Conservation (phyloP, 257 asterid species). For the Przewalskia tangutica region DNA sequence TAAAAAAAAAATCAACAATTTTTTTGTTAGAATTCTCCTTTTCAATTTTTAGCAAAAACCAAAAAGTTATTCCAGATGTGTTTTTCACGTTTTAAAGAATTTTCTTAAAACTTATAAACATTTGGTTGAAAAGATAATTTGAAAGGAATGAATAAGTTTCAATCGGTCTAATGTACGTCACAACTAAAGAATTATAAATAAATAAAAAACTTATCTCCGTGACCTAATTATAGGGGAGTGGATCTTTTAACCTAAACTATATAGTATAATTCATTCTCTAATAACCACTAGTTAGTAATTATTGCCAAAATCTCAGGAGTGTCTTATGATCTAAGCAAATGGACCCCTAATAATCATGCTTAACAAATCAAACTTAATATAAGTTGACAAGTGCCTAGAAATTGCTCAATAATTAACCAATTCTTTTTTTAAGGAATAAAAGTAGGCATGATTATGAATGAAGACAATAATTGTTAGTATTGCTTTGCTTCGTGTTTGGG, state of each 20-base stretch:
- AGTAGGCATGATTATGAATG: neutral
- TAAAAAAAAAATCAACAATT: no score
- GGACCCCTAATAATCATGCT: conserved; percentile 8
- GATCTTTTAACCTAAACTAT: neutral
- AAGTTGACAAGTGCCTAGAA: neutral
- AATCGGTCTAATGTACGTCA: neutral
- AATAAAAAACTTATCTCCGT: neutral
- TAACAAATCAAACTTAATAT: neutral
- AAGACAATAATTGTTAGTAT: neutral
- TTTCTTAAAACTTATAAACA: no score
- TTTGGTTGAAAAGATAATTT: neutral
- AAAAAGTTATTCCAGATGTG: neutral
- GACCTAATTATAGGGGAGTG: neutral
- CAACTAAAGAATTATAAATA: neutral
- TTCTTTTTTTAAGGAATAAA: neutral
- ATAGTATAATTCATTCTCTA: neutral
- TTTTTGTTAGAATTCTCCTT: neutral
- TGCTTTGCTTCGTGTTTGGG: conserved; percentile 5
- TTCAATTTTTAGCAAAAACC: neutral
- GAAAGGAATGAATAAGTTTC: no score
- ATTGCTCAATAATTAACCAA: neutral
- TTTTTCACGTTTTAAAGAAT: neutral
- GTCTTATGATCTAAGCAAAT: conserved; percentile 12
- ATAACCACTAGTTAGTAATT: neutral
- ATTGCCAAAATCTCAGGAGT: neutral